Evolutionary conservation across 139 green algal genomes (phyloP).

Genomic region (Ettlia oleoabundans): DNA sequence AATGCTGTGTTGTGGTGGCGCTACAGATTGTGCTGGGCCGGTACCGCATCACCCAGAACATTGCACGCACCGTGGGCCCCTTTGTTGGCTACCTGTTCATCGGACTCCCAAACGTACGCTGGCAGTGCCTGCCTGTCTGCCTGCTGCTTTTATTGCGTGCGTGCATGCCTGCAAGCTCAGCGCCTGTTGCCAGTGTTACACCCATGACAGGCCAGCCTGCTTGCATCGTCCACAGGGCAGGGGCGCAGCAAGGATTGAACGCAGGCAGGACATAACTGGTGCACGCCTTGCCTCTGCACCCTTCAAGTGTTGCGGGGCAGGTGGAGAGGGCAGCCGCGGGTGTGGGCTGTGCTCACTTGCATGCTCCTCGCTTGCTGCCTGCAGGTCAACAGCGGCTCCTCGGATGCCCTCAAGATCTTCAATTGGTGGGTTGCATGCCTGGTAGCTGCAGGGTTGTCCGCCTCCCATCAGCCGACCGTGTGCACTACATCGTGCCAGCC

Average conservation of each 20-base stretch:
- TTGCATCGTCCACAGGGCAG: no score
- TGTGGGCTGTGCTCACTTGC: not conserved
- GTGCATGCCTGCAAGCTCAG: not conserved
- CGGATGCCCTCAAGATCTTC: constrained; percentile 40
- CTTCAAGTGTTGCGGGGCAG: not conserved
- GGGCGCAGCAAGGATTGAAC: no score
- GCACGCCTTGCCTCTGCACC: not conserved
- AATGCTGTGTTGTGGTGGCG: no score
- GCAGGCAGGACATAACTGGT: no score
- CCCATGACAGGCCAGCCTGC: no score
- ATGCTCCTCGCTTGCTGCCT: not conserved
- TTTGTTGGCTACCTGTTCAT: constrained; percentile 49
- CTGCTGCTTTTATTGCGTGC: not conserved
- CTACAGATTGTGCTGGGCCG: constrained; percentile 23
- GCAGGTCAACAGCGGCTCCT: constrained; percentile 3
- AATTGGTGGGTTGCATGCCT: constrained; percentile 42
- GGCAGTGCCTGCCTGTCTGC: not conserved
- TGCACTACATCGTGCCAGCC: no score
- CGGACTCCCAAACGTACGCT: constrained; percentile 35
- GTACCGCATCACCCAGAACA: constrained; percentile 43
- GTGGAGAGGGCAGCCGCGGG: no score
- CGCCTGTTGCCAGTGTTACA: no score
- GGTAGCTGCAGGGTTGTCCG: not conserved
- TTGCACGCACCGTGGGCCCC: constrained; percentile 38
- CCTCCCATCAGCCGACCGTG: no score